Percentiles rank a stretch among this genome's conserved stretches.
phyloP scores from a whole-genome alignment of 2,329 filamentous ascomycete species.

The Paecilomyces dactylethromorphus region DNA sequence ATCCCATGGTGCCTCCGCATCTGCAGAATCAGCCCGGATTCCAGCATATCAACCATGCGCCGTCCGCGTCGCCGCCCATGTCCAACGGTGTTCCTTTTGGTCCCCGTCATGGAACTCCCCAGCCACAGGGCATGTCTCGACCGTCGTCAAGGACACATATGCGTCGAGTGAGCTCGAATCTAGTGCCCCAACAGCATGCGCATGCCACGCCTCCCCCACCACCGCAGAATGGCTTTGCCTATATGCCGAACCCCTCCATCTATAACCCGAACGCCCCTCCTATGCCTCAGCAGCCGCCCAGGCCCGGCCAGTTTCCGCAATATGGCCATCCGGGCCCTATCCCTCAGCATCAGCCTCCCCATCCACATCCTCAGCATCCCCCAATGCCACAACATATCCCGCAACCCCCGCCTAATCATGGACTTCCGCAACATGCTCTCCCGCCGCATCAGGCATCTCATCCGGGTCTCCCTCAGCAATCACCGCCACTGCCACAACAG shows the following conservation, averaged over 20 bases:
- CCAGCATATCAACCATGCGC: conserved; percentile 75
- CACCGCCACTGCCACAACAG: conserved; percentile 23
- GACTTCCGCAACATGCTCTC: conserved; percentile 27
- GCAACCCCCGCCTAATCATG: conserved; percentile 33
- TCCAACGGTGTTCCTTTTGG: conserved; percentile 67
- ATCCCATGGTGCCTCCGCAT: conserved; percentile 59
- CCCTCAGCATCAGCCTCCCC: conserved; percentile 27
- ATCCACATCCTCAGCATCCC: conserved; percentile 26
- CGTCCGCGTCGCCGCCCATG: conserved; percentile 83
- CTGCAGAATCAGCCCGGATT: conserved; percentile 64
- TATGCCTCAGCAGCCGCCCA: conserved; percentile 40
- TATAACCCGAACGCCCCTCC: conserved; percentile 61
- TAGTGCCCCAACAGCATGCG: conserved; percentile 58
- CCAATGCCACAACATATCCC: conserved; percentile 30
- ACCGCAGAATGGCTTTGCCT: conserved; percentile 66
- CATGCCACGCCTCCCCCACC: conserved; percentile 54
- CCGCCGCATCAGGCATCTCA: conserved; percentile 36
- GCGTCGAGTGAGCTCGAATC: conserved; percentile 66
- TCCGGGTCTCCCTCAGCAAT: conserved; percentile 15
- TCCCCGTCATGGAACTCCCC: conserved; percentile 71
- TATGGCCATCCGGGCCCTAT: conserved; percentile 37
- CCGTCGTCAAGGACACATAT: conserved; percentile 75
- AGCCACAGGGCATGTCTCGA: conserved; percentile 67
- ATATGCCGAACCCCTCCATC: conserved; percentile 78
- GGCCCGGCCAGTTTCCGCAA: conserved; percentile 37